These are phyloP conservation scores for Paracoccidioides brasiliensis DNA, from an alignment of 2,329 filamentous ascomycete genomes.

Conservation along the genomic window DNA sequence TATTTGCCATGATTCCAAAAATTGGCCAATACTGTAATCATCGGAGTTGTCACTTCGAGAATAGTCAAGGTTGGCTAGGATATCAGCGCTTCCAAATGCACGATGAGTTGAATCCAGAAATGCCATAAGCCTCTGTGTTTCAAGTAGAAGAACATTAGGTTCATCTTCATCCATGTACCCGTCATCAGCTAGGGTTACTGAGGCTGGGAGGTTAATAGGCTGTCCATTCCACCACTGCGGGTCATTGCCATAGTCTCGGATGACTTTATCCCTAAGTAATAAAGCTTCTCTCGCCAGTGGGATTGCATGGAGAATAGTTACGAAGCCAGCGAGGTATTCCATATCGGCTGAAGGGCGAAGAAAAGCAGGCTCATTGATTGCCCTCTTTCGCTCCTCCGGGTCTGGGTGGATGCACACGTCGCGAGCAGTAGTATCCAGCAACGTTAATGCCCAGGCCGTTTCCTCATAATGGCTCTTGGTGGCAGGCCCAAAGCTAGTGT, in stretches of 20 bases:
- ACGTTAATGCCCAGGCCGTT: constrained; percentile 41
- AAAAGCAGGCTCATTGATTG: constrained; percentile 40
- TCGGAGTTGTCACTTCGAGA: constrained; percentile 3
- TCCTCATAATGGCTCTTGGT: constrained; percentile 42
- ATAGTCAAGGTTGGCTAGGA: constrained; percentile 28
- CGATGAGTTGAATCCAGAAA: constrained; percentile 46
- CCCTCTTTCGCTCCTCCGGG: constrained; percentile 36
- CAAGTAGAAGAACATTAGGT: constrained; percentile 37
- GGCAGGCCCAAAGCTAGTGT: constrained; percentile 41
- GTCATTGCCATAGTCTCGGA: constrained; percentile 42
- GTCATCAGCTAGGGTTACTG: constrained; percentile 34
- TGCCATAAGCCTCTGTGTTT: constrained; percentile 49
- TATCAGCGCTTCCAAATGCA: constrained; percentile 45
- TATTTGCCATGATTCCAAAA: constrained; percentile 38
- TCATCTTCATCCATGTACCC: constrained; percentile 20
- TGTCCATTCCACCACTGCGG: constrained; percentile 51
- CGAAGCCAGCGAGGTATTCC: constrained; percentile 43
- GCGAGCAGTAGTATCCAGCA: constrained; percentile 33
- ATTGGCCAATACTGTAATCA: constrained; percentile 25
- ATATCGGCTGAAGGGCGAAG: constrained; percentile 42
- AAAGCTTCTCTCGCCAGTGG: constrained; percentile 46
- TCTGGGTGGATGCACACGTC: constrained; percentile 45
- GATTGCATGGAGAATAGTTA: constrained; percentile 51
- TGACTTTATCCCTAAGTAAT: constrained; percentile 33
- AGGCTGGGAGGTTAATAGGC: constrained; percentile 36